Conservation (phyloP, 352 stramenopile genomes). For the Achlya hypogyna region DNA sequence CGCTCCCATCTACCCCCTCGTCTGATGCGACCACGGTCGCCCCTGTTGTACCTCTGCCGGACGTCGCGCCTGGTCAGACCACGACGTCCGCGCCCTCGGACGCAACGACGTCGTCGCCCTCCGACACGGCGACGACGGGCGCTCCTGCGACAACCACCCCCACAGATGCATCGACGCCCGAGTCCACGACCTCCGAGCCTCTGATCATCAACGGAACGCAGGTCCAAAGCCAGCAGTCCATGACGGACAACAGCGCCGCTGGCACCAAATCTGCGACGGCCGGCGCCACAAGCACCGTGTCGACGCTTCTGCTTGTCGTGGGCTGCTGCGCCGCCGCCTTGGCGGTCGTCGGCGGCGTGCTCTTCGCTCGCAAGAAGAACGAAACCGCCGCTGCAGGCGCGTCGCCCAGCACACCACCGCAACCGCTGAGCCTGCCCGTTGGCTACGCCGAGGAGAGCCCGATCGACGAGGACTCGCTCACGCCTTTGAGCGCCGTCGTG, state of each 20-base stretch:
- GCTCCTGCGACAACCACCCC: background rate
- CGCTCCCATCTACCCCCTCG: background rate
- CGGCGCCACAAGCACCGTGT: background rate
- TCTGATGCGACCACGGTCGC: background rate
- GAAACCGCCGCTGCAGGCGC: background rate
- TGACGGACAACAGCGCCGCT: background rate
- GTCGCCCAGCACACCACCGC: conserved; percentile 1
- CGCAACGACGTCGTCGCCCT: background rate
- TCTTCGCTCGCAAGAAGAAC: conserved; percentile 18
- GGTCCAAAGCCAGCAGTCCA: background rate
- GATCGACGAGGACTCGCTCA: conserved; percentile 11
- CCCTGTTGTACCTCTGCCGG: no score
- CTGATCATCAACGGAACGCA: background rate
- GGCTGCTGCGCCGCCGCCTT: background rate
- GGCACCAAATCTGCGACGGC: background rate
- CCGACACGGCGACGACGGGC: background rate
- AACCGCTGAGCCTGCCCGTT: conserved; percentile 2
- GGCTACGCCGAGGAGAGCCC: conserved; percentile 4
- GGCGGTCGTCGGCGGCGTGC: background rate
- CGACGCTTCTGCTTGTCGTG: background rate
- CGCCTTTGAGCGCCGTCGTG: conserved; percentile 8
- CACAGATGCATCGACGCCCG: background rate
- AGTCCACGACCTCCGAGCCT: background rate
- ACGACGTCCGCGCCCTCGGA: background rate
- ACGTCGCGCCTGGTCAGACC: background rate